Evolutionary conservation across 495 filamentous ascomycete genomes (phyloP), one percentile per base, ranked within the genome.

Genomic region (Podospora didyma): DNA sequence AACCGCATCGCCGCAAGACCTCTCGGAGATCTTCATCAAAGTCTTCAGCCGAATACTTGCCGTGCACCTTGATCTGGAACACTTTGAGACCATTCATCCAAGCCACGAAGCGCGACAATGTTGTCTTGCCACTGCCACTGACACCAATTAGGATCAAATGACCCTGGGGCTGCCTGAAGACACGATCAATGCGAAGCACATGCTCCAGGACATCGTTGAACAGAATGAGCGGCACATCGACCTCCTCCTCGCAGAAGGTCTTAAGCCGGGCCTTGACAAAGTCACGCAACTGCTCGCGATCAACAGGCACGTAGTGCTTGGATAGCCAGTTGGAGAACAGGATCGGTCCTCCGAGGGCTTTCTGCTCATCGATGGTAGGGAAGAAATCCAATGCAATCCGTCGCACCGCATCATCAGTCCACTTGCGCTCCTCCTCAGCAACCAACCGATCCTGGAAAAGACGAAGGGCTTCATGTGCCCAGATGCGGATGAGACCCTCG

Each of bases 41-140:
- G 74, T 99, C 94, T 70, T 96, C 94, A 12, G 90, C 90, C 22
- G 94, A 96, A 69, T 99, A 99, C 70, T 92, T 97, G 44, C 94
- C 94, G 68, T 99, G 94, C 1, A 99, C 94, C 77, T 97, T 99
- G 78, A 99, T 97, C 72, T 99, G 94, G 79, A 96, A 97, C 46
- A 97, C 91, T 71, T 94, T 96, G 65, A 99, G 78, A 47, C 94
- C 94, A 66, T 99, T 99, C 94, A 99, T 99, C 94, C 94, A 99
- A 35, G 94, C 94, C 57, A 97, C 94, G 63, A 99, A 99, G 52
- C 95, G 86, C 22, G 94, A 97, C 46, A 99, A 78, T 2, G 94
- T 99, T 1, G 94, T 99, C 81, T 99, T 99, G 68, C 94, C 94
- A 77, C 89, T 94, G 64, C 94, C 94, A 62, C 94, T 97, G 37